Base-by-base conservation (phyloP, 768 basidiomycete genomes). In the Leucocoprinus sp. region DNA sequence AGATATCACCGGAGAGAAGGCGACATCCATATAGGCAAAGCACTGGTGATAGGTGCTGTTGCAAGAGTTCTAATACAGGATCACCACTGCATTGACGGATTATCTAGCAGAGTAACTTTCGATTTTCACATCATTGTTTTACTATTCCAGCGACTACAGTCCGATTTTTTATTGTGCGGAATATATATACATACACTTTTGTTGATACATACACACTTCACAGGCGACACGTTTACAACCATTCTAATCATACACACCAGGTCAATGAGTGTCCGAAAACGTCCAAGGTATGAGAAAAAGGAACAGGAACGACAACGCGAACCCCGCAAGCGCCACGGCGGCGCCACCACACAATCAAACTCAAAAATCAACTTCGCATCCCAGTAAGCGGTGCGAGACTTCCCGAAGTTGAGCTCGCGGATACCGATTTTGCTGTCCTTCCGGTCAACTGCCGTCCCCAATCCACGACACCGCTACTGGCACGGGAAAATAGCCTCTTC, bases 391-490 rank as follows among this genome's bases (percentile, higher is more conserved):
- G 46, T 1, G 40, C 40, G 14, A 41, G 40, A 17, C 22, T 27
- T 24, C 46, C 33, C 8, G 34, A 42, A 37, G 40, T 42, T 15
- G 34, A 42, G 26, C 39, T 37, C 6, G 11, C 24, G 18, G 39
- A 3, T 36, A 40, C 18, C 15, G 33, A 18, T 12, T 22, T 48
- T 17, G 14, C n/a, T 22, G 33, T 45, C 41, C 50, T 48, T 21
- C 40, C 46, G 21, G 45, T 44, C 48, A 51, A 53, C 19, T 50
- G 50, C 46, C 53, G 57, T n/a, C 59, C 50, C 56, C 58, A 60
- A 14, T 55, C 53, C 41, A 58, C 43, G 44, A 60, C 48, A 14
- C 55, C 53, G 27, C 21, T 55, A 35, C 57, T 54, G 21, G 59
- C 59, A 37, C 52, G 56, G 14, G 54, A 42, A 38, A 62, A 44